Percentiles rank a stretch among this genome's conserved stretches.
Conservation (phyloP, 2,329 filamentous ascomycete genomes). For the Fusarium keratoplasticum region DNA sequence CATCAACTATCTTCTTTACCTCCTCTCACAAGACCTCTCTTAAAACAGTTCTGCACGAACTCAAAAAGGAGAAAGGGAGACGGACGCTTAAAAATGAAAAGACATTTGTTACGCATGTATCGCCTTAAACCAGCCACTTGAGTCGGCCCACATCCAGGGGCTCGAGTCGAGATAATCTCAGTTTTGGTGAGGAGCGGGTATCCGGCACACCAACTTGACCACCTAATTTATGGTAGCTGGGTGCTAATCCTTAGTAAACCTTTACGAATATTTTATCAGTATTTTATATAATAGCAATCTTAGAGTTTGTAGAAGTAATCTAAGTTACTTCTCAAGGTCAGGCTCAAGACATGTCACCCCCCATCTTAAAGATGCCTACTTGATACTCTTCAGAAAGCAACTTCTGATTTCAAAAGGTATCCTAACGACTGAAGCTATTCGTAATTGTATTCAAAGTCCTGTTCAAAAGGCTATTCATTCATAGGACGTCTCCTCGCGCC, state of each 20-base stretch:
- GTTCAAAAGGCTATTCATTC: slow-evolving; percentile 31
- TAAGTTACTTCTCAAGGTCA: neutral
- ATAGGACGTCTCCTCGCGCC: slow-evolving; percentile 30
- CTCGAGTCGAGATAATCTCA: too few species aligned
- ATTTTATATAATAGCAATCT: neutral
- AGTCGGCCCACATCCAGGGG: too few species aligned
- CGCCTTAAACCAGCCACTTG: too few species aligned
- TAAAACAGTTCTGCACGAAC: neutral
- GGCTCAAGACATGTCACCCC: neutral
- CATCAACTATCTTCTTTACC: neutral
- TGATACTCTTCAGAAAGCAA: neutral
- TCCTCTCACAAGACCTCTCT: neutral
- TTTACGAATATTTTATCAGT: neutral
- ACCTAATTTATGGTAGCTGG: neutral
- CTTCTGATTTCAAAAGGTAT: neutral
- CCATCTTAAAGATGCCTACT: neutral
- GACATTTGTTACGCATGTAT: neutral
- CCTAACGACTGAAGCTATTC: slow-evolving; percentile 4
- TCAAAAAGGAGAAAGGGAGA: neutral
- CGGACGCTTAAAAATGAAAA: neutral
- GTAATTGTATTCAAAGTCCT: slow-evolving; percentile 24
- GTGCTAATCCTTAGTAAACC: neutral
- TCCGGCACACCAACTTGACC: neutral
- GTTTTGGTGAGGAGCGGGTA: neutral
- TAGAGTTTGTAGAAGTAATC: neutral